Percentiles rank a stretch among this genome's conserved stretches.
Evolutionary conservation across 352 stramenopile genomes (phyloP).

Genomic region (Pythium diclinum): DNA sequence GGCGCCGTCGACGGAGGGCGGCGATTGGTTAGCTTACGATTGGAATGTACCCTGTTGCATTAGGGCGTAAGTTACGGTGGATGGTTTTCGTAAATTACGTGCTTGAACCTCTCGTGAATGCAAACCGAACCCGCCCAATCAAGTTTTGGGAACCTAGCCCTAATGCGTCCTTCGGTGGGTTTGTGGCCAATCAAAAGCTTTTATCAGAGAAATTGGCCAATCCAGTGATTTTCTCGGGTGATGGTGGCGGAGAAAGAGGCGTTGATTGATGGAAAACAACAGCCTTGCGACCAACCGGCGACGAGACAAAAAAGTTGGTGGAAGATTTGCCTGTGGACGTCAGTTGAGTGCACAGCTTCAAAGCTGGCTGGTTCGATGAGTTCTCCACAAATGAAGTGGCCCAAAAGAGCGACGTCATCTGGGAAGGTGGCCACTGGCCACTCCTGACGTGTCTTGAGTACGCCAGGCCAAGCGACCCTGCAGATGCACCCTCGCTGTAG

Average conservation of each 20-base stretch:
- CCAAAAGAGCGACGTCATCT: neutral
- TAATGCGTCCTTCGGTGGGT: neutral
- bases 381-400: neutral
- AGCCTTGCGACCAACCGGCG: neutral
- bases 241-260: neutral
- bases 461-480: neutral
- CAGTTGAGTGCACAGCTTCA: slow-evolving; percentile 7
- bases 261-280: slow-evolving; percentile 7
- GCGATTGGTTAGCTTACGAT: slow-evolving; percentile 23
- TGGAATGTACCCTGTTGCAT: slow-evolving; percentile 10
- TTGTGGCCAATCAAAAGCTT: neutral
- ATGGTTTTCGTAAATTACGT: slow-evolving; percentile 25
- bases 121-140: slow-evolving; percentile 32
- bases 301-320: slow-evolving; percentile 9
- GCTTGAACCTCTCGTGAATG: slow-evolving; percentile 29
- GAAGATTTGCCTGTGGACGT: neutral
- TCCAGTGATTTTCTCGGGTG: neutral
- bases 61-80: slow-evolving; percentile 19
- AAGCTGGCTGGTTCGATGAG: neutral
- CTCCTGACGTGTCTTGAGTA: neutral
- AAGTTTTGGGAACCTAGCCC: neutral
- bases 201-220: neutral
- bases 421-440: neutral
- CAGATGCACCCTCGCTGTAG: neutral
- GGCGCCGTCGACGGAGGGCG: slow-evolving; percentile 4